Evolutionary conservation across 768 basidiomycete species (phyloP).

Genomic region (Phallus indusiatus): DNA sequence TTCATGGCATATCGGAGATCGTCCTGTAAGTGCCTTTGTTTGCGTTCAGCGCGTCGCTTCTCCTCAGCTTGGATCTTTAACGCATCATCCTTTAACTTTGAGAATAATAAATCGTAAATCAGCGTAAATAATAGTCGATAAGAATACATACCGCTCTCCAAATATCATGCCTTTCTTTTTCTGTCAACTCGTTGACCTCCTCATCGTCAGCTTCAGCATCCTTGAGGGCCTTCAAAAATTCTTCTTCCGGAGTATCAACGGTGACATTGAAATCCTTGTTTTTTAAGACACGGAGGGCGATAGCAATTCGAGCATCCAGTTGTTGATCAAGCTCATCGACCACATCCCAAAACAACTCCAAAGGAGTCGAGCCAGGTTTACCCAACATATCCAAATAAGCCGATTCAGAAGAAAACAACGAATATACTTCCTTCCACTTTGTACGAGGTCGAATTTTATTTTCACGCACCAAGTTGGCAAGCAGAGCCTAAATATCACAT

Average conservation of each 20-base stretch:
- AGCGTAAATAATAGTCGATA: neutral
- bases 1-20: slow-evolving; percentile 93
- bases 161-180: slow-evolving; percentile 46
- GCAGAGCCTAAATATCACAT: slow-evolving; percentile 40
- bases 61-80: slow-evolving; percentile 76
- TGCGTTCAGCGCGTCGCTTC: slow-evolving; percentile 75
- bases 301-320: slow-evolving; percentile 67
- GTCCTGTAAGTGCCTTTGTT: slow-evolving; percentile 81
- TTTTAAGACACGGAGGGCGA: slow-evolving; percentile 53
- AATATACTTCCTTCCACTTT: slow-evolving; percentile 89
- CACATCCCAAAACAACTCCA: slow-evolving; percentile 94
- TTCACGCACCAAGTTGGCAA: slow-evolving; percentile 55
- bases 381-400: slow-evolving; percentile 88
- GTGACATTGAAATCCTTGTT: slow-evolving; percentile 32
- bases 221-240: slow-evolving; percentile 17
- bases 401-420: slow-evolving; percentile 61
- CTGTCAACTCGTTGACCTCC: slow-evolving; percentile 34
- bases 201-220: slow-evolving; percentile 34
- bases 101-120: slow-evolving; percentile 3
- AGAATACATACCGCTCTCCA: slow-evolving; percentile 48
- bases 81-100: slow-evolving; percentile 65
- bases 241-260: slow-evolving; percentile 24
- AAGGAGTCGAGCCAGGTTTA: slow-evolving; percentile 86
- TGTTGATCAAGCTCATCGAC: slow-evolving; percentile 83
- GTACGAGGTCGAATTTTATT: slow-evolving; percentile 70